Percentiles rank a stretch among this genome's conserved stretches.
phyloP scores from a whole-genome alignment of 371 early-diverging fungal genomes.

The Parasitella parasitica region DNA sequence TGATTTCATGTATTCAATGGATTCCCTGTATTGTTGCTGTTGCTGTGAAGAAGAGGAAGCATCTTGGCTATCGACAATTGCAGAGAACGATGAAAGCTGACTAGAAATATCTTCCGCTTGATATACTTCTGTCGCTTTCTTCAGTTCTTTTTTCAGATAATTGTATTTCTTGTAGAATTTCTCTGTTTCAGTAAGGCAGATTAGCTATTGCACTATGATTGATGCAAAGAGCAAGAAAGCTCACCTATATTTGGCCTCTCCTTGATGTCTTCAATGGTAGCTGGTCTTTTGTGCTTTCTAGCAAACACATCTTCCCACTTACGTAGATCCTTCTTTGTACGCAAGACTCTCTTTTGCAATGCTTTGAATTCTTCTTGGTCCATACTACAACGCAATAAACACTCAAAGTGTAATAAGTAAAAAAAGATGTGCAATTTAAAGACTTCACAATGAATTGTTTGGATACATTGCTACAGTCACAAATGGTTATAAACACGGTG shows the following conservation, averaged over 20 bases:
- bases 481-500: neutral
- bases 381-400: neutral
- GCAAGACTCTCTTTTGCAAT: slow-evolving; percentile 5
- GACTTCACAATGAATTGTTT: neutral
- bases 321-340: slow-evolving; percentile 9
- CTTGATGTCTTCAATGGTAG: slow-evolving; percentile 17
- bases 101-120: neutral
- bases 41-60: neutral
- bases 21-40: neutral
- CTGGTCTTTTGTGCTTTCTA: slow-evolving; percentile 7
- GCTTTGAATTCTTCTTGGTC: slow-evolving; percentile 1
- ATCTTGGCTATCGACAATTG: neutral
- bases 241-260: slow-evolving; percentile 15
- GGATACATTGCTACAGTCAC: neutral
- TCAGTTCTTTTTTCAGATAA: slow-evolving; percentile 7
- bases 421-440: neutral
- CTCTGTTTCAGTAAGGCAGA: neutral
- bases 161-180: slow-evolving; percentile 21
- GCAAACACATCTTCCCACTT: slow-evolving; percentile 11
- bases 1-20: slow-evolving; percentile 3
- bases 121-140: neutral
- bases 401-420: neutral
- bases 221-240: neutral
- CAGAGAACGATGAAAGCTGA: neutral
- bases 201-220: neutral